These are phyloP conservation scores for Dioszegia hungarica DNA, from an alignment of 768 basidiomycete species.

Conservation along the genomic window DNA sequence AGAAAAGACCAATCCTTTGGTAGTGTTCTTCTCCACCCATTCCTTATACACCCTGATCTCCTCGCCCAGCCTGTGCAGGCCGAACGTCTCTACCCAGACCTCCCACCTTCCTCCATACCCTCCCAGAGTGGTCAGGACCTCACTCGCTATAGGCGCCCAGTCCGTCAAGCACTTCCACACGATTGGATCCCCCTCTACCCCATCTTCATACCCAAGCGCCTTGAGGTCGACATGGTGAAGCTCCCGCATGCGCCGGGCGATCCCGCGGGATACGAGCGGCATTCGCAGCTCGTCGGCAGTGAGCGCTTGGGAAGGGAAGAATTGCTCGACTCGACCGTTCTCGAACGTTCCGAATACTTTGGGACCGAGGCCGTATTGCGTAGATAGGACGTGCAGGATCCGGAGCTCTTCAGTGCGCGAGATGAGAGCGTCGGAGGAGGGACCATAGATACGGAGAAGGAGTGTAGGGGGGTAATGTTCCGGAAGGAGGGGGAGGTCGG, in stretches of 20 bases:
- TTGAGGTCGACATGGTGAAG: constrained; percentile 85
- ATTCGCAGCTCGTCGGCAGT: constrained; percentile 73
- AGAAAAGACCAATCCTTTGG: constrained; percentile 56
- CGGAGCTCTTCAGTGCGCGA: constrained; percentile 80
- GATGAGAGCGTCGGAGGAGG: constrained; percentile 78
- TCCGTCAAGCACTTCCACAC: constrained; percentile 43
- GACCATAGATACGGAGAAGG: constrained; percentile 86
- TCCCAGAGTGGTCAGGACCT: constrained; percentile 61
- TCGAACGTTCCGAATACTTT: constrained; percentile 89
- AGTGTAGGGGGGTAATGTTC: constrained; percentile 55
- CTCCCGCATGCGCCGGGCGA: constrained; percentile 92
- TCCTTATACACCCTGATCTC: constrained; percentile 66
- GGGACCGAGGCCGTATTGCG: constrained; percentile 81
- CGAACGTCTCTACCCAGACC: constrained; percentile 53
- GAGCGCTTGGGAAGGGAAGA: constrained; percentile 81
- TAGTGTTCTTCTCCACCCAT: constrained; percentile 64
- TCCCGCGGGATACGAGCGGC: constrained; percentile 70
- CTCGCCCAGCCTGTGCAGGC: constrained; percentile 60
- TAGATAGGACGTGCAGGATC: constrained; percentile 82
- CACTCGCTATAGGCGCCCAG: constrained; percentile 62
- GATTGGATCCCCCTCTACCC: constrained; percentile 28
- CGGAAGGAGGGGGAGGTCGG: constrained; percentile 52
- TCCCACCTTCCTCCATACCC: constrained; percentile 35
- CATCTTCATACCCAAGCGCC: constrained; percentile 52
- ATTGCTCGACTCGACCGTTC: constrained; percentile 93